Evolutionary conservation across 163 green algal species (phyloP).

Genomic region (Coccomyxa subellipsoidea): DNA sequence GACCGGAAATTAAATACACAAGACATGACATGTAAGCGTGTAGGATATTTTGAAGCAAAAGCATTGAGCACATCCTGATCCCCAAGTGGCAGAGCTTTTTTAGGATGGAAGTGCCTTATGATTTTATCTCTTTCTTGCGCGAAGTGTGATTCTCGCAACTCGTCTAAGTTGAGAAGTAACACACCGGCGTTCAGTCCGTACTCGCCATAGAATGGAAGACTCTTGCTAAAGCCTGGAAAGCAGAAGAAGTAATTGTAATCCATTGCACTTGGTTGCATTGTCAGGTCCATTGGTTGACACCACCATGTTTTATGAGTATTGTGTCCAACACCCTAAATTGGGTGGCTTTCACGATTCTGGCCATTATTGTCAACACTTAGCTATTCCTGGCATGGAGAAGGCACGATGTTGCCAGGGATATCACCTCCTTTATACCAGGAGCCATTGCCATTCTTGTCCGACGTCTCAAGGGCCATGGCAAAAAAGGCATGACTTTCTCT

Average conservation of each 20-base stretch:
- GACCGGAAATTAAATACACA: not conserved
- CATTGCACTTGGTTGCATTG: not conserved
- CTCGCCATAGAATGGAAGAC: not conserved
- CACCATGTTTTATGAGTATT: not conserved
- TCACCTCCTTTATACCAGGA: conserved; percentile 2
- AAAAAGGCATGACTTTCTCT: not conserved
- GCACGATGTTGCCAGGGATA: not conserved
- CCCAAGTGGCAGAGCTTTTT: not conserved
- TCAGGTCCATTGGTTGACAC: not conserved
- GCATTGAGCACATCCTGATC: not conserved
- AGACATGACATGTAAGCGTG: not conserved
- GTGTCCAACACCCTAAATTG: not conserved
- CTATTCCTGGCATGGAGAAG: not conserved
- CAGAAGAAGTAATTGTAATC: not conserved
- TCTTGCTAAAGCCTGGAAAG: not conserved
- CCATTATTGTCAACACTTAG: not conserved
- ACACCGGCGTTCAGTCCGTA: not conserved
- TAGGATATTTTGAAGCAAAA: not conserved
- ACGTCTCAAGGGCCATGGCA: not conserved
- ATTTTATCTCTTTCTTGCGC: not conserved
- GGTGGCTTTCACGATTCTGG: too few relatives aligned
- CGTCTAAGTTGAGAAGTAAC: not conserved
- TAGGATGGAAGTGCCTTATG: not conserved
- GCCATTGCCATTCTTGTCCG: not conserved
- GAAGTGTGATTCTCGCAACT: not conserved